A percentile compares a stretch with the other conserved stretches of the same genome.
Evolutionary conservation across 176 grass and related monocot species (phyloP).

Genomic region (Areca catechu): DNA sequence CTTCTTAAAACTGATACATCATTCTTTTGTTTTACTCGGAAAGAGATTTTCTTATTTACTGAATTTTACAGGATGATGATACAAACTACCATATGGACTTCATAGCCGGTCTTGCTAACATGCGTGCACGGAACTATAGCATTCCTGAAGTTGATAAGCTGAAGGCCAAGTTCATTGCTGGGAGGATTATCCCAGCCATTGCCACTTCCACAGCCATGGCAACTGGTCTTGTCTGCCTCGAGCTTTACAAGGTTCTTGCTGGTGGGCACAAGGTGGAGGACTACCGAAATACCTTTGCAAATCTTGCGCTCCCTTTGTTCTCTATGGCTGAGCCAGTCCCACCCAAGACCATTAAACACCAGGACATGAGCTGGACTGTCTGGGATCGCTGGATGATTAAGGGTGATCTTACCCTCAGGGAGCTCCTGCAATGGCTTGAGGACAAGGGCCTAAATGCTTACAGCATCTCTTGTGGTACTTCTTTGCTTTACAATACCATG

Average conservation of each 20-base stretch:
- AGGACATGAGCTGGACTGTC: conserved; percentile 67
- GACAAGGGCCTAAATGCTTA: conserved; percentile 68
- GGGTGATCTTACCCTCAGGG: conserved; percentile 51
- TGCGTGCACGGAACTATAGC: conserved; percentile 89
- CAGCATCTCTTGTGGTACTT: conserved; percentile 75
- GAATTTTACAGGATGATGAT: conserved; percentile 67
- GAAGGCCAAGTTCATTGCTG: conserved; percentile 89
- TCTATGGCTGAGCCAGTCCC: conserved; percentile 83
- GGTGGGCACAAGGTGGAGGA: conserved; percentile 61
- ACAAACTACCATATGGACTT: conserved; percentile 94
- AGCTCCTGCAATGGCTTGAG: conserved; percentile 77
- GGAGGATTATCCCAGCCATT: conserved; percentile 87
- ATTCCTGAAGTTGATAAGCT: conserved; percentile 85
- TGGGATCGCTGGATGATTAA: conserved; percentile 82
- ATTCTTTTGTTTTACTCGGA: too few species aligned
- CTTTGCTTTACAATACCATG: conserved; percentile 88
- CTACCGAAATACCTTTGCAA: conserved; percentile 83
- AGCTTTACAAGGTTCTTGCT: conserved; percentile 74
- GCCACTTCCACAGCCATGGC: conserved; percentile 77
- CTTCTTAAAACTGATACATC: too few species aligned
- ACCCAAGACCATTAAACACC: conserved; percentile 56
- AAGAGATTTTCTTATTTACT: background rate
- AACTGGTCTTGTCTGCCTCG: conserved; percentile 76
- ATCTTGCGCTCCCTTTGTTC: conserved; percentile 78
- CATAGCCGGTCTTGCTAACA: conserved; percentile 84